These are phyloP conservation scores for Cryphonectria carpinicola DNA, from an alignment of 2,329 filamentous ascomycete species.

Conservation along the genomic window DNA sequence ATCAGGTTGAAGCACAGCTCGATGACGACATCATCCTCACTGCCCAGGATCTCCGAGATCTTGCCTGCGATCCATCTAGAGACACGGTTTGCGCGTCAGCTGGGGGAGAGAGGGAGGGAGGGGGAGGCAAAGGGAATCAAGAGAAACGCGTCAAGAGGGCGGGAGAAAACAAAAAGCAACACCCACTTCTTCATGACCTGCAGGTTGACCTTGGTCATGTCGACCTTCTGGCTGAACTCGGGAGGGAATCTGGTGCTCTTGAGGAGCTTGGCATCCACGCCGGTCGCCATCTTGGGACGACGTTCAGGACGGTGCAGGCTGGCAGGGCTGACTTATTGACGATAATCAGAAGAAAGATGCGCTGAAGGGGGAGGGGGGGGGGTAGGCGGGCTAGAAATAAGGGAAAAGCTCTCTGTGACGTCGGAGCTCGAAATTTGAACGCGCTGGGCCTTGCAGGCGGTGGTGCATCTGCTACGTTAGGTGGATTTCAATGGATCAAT, in stretches of 20 bases:
- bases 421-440: constrained; percentile 26
- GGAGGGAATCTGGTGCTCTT: constrained; percentile 91
- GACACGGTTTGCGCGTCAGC: constrained; percentile 25
- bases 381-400: neutral
- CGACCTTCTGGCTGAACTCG: constrained; percentile 93
- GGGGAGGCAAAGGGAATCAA: too few relatives aligned
- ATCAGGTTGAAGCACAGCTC: constrained; percentile 75
- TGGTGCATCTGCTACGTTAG: neutral
- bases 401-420: constrained; percentile 25
- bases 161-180: neutral
- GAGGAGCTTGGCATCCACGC: constrained; percentile 85
- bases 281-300: constrained; percentile 68
- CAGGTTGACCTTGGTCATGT: constrained; percentile 95
- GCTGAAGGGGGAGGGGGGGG: constrained; percentile 3
- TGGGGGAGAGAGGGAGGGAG: neutral
- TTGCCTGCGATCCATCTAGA: constrained; percentile 88
- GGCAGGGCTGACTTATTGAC: neutral
- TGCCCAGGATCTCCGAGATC: constrained; percentile 85
- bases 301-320: constrained; percentile 24
- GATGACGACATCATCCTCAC: constrained; percentile 93
- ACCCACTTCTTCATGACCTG: constrained; percentile 96
- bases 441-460: constrained; percentile 8
- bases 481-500: neutral
- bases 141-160: neutral
- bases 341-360: constrained; percentile 1